Conservation (phyloP, 202 grass and related monocot genomes). For the Alloteropsis angusta region DNA sequence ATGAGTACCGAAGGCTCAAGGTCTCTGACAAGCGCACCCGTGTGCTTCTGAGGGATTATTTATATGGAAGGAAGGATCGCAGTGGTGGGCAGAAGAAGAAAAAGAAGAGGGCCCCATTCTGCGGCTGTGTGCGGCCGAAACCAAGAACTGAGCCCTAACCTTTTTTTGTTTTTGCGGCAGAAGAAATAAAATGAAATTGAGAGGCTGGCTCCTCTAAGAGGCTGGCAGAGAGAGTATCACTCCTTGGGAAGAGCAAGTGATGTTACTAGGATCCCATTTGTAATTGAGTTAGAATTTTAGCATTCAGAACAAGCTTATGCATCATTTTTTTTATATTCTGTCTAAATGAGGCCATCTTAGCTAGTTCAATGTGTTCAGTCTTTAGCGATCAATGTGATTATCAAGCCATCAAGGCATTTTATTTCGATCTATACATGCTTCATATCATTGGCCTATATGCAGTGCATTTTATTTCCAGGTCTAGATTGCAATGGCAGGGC, state of each 20-base stretch:
- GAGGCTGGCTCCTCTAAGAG: slow-evolving; percentile 1
- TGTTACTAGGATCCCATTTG: slow-evolving; percentile 10
- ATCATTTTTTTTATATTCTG: slow-evolving; percentile 10
- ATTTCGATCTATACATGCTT: neutral
- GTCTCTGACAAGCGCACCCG: slow-evolving; percentile 55
- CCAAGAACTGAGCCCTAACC: slow-evolving; percentile 28
- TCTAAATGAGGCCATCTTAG: slow-evolving; percentile 28
- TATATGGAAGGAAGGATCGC: slow-evolving; percentile 64
- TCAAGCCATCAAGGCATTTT: neutral
- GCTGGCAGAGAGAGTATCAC: slow-evolving; percentile 1
- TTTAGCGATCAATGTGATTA: neutral
- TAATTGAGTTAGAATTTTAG: slow-evolving; percentile 36
- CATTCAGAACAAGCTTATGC: slow-evolving; percentile 19
- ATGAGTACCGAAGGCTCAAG: slow-evolving; percentile 42
- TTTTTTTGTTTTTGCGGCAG: slow-evolving; percentile 24
- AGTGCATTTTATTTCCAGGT: neutral
- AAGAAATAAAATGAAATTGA: slow-evolving; percentile 19
- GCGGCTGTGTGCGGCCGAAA: slow-evolving; percentile 57
- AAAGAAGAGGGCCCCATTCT: slow-evolving; percentile 56
- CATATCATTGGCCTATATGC: neutral
- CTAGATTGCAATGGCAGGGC: neutral
- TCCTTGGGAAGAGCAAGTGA: slow-evolving; percentile 5
- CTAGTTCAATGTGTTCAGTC: slow-evolving; percentile 2
- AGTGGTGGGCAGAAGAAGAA: slow-evolving; percentile 24
- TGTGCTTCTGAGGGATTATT: slow-evolving; percentile 81